Conservation (phyloP, 352 stramenopile genomes). For the Phytophthora tubulina region DNA sequence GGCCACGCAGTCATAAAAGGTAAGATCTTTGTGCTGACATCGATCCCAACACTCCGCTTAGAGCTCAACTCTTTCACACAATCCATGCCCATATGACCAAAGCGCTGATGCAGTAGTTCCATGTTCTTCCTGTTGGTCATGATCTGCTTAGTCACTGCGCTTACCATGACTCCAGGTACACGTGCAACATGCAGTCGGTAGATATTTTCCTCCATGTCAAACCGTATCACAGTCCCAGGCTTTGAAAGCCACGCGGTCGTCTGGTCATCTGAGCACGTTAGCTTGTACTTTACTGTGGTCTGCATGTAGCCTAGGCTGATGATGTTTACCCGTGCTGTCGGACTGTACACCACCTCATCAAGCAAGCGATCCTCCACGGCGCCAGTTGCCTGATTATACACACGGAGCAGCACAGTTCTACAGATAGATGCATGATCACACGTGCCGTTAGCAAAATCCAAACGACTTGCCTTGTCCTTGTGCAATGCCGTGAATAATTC, state of each 20-base stretch:
- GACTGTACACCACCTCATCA: constrained; percentile 9
- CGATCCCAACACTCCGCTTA: constrained; percentile 9
- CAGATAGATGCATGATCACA: no score
- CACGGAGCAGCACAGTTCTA: constrained; percentile 1
- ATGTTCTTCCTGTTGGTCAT: background rate
- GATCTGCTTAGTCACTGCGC: background rate
- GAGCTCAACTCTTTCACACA: background rate
- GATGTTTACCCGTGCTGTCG: constrained; percentile 2
- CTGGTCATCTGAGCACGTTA: background rate
- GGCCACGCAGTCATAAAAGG: constrained; percentile 12
- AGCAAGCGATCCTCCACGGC: background rate
- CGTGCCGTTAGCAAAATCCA: no score
- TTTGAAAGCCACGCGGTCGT: constrained; percentile 11
- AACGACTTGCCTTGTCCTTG: no score
- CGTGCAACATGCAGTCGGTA: no score
- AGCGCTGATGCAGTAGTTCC: constrained; percentile 7
- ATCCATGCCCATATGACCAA: constrained; percentile 9
- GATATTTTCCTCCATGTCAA: no score
- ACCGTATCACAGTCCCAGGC: background rate
- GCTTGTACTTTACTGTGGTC: background rate
- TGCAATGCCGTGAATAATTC: no score
- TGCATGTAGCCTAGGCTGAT: constrained; percentile 13
- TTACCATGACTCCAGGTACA: no score
- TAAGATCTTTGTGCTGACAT: constrained; percentile 9
- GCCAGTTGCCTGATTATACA: constrained; percentile 8